These are phyloP conservation scores for Akanthomyces muscarius DNA, from an alignment of 2,329 filamentous ascomycete genomes.

Conservation along the genomic window DNA sequence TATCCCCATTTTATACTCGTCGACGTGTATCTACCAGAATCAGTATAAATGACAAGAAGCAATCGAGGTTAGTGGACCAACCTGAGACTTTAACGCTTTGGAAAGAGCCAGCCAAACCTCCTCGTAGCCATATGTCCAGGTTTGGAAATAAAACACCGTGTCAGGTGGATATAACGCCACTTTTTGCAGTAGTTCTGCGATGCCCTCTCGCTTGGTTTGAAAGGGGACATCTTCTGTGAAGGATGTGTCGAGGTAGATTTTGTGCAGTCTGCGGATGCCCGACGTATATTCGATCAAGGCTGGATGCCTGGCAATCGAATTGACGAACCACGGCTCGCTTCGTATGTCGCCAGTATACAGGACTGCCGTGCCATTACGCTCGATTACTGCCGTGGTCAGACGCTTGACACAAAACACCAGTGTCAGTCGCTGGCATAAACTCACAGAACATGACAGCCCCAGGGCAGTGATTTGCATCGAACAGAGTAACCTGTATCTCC, in stretches of 20 bases:
- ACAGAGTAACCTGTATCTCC: slow-evolving; percentile 73
- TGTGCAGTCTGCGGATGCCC: slow-evolving; percentile 66
- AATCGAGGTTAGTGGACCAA: slow-evolving; percentile 26
- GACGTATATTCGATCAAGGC: slow-evolving; percentile 68
- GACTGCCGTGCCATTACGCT: slow-evolving; percentile 66
- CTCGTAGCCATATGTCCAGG: slow-evolving; percentile 90
- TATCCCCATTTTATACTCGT: slow-evolving; percentile 71
- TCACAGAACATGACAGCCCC: slow-evolving; percentile 84
- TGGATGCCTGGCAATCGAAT: slow-evolving; percentile 66
- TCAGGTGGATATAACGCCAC: slow-evolving; percentile 64
- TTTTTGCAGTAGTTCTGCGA: slow-evolving; percentile 68
- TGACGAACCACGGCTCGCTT: slow-evolving; percentile 83
- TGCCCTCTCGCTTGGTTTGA: slow-evolving; percentile 66
- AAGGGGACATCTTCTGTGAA: slow-evolving; percentile 51
- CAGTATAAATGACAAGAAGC: not conserved
- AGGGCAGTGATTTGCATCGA: slow-evolving; percentile 89
- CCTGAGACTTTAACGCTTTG: slow-evolving; percentile 61
- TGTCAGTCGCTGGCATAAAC: slow-evolving; percentile 22
- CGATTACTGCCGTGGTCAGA: slow-evolving; percentile 54
- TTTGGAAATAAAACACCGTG: slow-evolving; percentile 77
- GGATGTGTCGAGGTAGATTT: slow-evolving; percentile 86
- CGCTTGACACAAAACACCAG: too few relatives aligned
- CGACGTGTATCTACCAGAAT: slow-evolving; percentile 64
- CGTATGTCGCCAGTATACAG: slow-evolving; percentile 88
- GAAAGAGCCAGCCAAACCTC: slow-evolving; percentile 85